phyloP scores from a whole-genome alignment of 208 protist species.

The Trypanosoma cruzi region DNA sequence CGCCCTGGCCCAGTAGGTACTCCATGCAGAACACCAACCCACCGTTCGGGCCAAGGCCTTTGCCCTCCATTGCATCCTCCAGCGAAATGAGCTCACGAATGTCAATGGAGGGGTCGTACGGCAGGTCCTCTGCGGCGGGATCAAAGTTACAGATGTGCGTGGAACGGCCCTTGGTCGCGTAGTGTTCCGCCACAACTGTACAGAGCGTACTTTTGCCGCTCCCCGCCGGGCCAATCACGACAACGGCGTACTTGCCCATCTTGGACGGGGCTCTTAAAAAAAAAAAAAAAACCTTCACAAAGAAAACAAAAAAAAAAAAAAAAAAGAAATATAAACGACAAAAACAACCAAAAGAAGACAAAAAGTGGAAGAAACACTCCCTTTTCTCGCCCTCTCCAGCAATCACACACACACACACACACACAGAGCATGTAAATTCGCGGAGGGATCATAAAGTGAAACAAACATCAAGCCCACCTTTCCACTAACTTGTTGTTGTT shows the following conservation, averaged over 20 bases:
- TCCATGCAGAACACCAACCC: constrained; percentile 99
- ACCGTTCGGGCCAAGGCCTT: constrained; percentile 98
- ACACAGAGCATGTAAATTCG: constrained; percentile 3
- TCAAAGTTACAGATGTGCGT: constrained; percentile 98
- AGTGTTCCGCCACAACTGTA: constrained; percentile 81
- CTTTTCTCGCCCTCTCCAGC: not conserved
- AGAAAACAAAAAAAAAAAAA: not conserved
- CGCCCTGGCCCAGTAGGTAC: constrained; percentile 94
- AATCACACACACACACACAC: not conserved
- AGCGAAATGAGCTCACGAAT: constrained; percentile 95
- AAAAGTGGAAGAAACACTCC: not conserved
- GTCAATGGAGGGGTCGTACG: constrained; percentile 93
- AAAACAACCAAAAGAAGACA: too few species aligned
- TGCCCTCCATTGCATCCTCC: constrained; percentile 92
- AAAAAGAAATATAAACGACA: not conserved
- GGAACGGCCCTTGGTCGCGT: constrained; percentile 80
- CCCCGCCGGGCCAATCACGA: constrained; percentile 93
- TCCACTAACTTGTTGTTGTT: constrained; percentile 5
- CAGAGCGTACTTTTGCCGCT: constrained; percentile 94
- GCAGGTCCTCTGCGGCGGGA: constrained; percentile 95
- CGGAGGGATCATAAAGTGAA: not conserved
- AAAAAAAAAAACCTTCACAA: not conserved
- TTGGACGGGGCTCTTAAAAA: not conserved
- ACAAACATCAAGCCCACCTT: not conserved
- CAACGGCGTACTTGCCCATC: constrained; percentile 92